Percentiles rank a stretch among this genome's conserved stretches.
phyloP scores from a whole-genome alignment of 2,329 filamentous ascomycete genomes.

The Penicillium sp. region DNA sequence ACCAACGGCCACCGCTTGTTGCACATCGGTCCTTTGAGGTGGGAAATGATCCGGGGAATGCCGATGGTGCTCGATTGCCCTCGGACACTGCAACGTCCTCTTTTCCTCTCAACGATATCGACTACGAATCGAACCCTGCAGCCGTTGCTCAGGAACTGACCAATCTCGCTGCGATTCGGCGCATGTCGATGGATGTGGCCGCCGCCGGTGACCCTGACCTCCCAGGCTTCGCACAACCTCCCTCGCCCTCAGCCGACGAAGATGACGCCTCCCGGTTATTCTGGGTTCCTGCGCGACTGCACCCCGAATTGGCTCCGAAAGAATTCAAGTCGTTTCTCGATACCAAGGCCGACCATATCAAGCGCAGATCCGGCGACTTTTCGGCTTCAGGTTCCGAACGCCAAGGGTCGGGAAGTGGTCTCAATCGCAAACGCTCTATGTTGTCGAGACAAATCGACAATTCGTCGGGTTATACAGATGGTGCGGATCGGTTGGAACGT shows the following conservation, averaged over 20 bases:
- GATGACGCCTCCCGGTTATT: slow-evolving; percentile 85
- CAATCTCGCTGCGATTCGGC: slow-evolving; percentile 83
- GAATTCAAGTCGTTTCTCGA: slow-evolving; percentile 98
- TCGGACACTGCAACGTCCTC: slow-evolving; percentile 60
- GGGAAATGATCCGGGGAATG: slow-evolving; percentile 52
- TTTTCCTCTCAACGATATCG: slow-evolving; percentile 76
- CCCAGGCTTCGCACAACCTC: slow-evolving; percentile 45
- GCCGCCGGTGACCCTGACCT: slow-evolving; percentile 59
- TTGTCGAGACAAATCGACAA: slow-evolving; percentile 87
- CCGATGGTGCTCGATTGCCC: slow-evolving; percentile 55
- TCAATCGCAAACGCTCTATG: slow-evolving; percentile 92
- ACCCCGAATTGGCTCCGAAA: slow-evolving; percentile 90
- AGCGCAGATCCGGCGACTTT: slow-evolving; percentile 74
- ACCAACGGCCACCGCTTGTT: slow-evolving; percentile 28
- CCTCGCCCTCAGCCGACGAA: slow-evolving; percentile 61
- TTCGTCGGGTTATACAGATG: slow-evolving; percentile 73
- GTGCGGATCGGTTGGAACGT: slow-evolving; percentile 74
- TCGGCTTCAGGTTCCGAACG: slow-evolving; percentile 55
- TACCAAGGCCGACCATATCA: slow-evolving; percentile 85
- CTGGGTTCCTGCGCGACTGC: slow-evolving; percentile 92
- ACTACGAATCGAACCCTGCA: slow-evolving; percentile 85
- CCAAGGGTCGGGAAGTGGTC: slow-evolving; percentile 56
- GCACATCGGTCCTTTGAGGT: slow-evolving; percentile 38
- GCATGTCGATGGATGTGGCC: slow-evolving; percentile 92
- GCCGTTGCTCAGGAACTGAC: slow-evolving; percentile 89